Base-by-base conservation (phyloP, 805 yeast genomes). In the Zygoascus bituminiphila region DNA sequence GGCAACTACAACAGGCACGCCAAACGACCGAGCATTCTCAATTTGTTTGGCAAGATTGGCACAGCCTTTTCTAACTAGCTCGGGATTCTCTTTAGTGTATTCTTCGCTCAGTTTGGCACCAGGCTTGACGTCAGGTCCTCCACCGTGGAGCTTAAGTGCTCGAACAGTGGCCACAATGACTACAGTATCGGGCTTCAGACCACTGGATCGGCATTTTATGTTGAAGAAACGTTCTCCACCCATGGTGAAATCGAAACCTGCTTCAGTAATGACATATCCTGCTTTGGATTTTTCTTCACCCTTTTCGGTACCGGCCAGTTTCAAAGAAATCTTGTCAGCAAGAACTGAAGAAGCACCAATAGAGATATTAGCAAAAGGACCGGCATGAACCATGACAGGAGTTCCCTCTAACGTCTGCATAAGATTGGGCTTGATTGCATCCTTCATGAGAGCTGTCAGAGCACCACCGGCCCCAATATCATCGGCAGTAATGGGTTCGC, bases 351-450 rank as follows among this genome's bases (percentile, higher is more conserved):
- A 84, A 9, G 97, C 96, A 60, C 98, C 98, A 63, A 91, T 91
- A 31, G 96, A 87, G 56, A 91, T 91, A 70, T 91, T 91, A 55
- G 98, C 98, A 66, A 91, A 91, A 29, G 98, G 98, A 56, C 98
- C 98, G 31, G 98, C 97, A 64, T 91, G 98, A n/a, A 91, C 96
- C 62, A 91, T 81, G 19, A 91, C 98, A 9, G 98, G 98, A 4
- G 97, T 88, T 52, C 98, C 98, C 69, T 91, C 97, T 54, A 91
- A 77, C 48, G 96, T 85, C 71, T 91, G 98, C 98, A 91, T 91
- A 66, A 91, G 69, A 66, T 87, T 91, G 57, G 98, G 98, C 70
- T 89, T 89, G 63, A 91, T 81, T 21, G 98, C 96, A 65, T 91
- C 97, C 71, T 88, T 89, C 75, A 91, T 75, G 58, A 91, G 74